Base-by-base conservation (phyloP, 2,329 filamentous ascomycete species). In the Aspergillus novofumigatus region DNA sequence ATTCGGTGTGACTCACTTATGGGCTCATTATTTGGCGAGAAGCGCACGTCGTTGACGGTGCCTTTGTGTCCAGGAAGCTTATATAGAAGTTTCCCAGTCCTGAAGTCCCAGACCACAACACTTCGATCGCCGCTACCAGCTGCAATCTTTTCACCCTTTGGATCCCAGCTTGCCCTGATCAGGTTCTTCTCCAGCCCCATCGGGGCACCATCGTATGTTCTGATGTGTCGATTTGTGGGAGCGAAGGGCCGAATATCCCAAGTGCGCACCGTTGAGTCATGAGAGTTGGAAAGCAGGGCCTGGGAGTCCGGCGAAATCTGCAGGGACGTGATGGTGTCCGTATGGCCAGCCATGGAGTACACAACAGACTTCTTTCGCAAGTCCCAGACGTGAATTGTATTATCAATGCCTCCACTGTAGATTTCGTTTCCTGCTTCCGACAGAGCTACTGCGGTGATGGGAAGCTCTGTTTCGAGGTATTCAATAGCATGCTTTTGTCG, bases 241-340 rank as follows among this genome's bases (percentile, higher is more conserved):
- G 94, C 93, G 76, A 97, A 99, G 0, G 94, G 93, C 64, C 93
- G 84, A 53, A 99, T 90, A 71, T 99, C 93, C 94, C 94, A 99
- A 20, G 92, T 97, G 67, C 90, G 85, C 41, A 92, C 94, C 0
- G 93, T 96, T 21, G 90, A 92, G 74, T 99, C 94, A 81, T 97
- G 94, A 7, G 91, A 88, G 68, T 96, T 94, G 2, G 93, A 97
- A 3, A 97, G 80, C 3, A 99, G 82, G 0, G 89, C 89, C 73
- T 97, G 92, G 42, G 90, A 90, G 72, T 99, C 93, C 0, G 94
- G 93, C 2, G 93, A 97, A n/a, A 97, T 85, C 54, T 89, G 83
- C 49, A 99, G 80, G 11, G 92, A 96, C 3, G 92, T 96, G 61
- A 99, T 82, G 0, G 93, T 97, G 71, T 99, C 94, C 53, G 86